Evolutionary conservation across 495 filamentous ascomycete species (phyloP).

Genomic region (Penicillium parvum): DNA sequence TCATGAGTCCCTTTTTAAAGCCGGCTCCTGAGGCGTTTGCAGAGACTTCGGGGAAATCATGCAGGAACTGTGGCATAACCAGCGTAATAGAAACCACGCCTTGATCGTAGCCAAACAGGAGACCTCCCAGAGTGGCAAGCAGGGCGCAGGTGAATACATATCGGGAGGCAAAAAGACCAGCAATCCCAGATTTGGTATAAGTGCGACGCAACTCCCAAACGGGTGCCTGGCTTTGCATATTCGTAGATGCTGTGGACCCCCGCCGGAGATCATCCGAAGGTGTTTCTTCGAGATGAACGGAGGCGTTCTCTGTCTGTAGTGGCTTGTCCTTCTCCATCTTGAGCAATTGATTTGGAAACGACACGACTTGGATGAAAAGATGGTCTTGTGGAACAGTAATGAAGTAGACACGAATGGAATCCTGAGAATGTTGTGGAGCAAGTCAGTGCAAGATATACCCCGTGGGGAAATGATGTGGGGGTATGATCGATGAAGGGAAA

Average conservation of each 20-base stretch:
- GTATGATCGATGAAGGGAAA: not conserved
- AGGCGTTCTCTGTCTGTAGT: not conserved
- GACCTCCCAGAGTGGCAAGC: constrained; percentile 4
- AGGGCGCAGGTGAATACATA: constrained; percentile 5
- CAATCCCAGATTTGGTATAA: not conserved
- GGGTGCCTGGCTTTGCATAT: not conserved
- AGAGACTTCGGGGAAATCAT: not conserved
- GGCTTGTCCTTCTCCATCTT: not conserved
- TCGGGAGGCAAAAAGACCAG: constrained; percentile 2
- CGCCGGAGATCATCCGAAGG: not conserved
- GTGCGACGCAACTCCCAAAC: not conserved
- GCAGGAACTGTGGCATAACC: constrained; percentile 1
- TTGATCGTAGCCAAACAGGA: constrained; percentile 7
- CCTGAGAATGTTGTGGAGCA: not conserved
- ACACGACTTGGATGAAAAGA: not conserved
- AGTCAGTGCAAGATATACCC: not conserved
- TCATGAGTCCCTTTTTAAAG: constrained; percentile 7
- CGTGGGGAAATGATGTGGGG: not conserved
- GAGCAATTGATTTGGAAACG: not conserved
- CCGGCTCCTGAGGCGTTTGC: not conserved
- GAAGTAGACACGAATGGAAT: not conserved
- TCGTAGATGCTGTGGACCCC: not conserved
- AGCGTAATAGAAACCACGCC: constrained; percentile 6
- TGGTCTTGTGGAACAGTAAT: not conserved
- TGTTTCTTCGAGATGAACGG: not conserved